Base-by-base conservation (phyloP, 73 alveolate species). In the Uronychia binucleata region DNA sequence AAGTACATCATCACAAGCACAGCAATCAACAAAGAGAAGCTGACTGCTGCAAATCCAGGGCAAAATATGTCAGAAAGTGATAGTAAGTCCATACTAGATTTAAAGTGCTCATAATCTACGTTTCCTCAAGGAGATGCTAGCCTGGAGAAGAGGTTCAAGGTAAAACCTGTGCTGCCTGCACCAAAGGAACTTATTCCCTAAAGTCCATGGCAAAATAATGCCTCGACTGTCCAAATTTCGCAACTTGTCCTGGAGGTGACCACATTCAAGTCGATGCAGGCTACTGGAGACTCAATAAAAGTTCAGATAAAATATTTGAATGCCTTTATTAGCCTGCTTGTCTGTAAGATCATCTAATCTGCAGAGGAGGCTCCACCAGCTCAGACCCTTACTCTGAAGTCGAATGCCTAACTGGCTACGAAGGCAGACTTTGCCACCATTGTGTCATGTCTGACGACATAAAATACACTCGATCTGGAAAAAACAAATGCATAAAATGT, bases 201-300 rank as follows among this genome's bases (percentile, higher is more conserved):
- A 30, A 0, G 14, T n/a, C 60, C 79, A 82, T 58, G 57, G 33
- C 89, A 28, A 74, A 78, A 0, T 0, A 31, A 26, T 89, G 95
- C 46, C 33, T 67, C 26, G 25, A 0, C 0, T 89, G 95, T 59
- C 77, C 81, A 28, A 28, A 30, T 26, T 58, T 78, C 34, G 92
- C 89, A 0, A 59, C 8, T 1, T 89, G 95, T 34, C 74, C 28
- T 1, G 91, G 91, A 5, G 91, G 91, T 0, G 13, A 67, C 58
- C 35, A 75, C 57, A 77, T 89, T 27, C 25, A 57, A 0, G 82
- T 84, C 1, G 57, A 57, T 25, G 25, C 26, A 33, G 90, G 86
- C 11, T 89, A 81, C 80, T 89, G 94, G 94, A 83, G 94, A 77
- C 8, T 30, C 14, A 67, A 57, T 30, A 1, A 34, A n/a, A 67